Evolutionary conservation across 2,329 filamentous ascomycete species (phyloP).

Genomic region (Ascochyta lentis): DNA sequence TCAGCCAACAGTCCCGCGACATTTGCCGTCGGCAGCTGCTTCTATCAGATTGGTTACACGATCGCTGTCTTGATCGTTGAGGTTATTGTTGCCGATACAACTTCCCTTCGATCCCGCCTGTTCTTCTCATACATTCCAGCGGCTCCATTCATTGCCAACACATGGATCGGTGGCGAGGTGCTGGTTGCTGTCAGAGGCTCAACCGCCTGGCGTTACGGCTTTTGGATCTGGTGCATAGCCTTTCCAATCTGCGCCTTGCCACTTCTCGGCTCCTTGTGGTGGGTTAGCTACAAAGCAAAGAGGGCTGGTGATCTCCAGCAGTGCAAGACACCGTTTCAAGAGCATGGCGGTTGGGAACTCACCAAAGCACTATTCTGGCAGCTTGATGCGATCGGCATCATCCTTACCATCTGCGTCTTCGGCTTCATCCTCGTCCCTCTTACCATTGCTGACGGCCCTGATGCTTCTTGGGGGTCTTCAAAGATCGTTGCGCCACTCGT

Average conservation of each 20-base stretch:
- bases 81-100: slow-evolving; percentile 69
- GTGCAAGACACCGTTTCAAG: slow-evolving; percentile 54
- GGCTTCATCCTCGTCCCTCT: slow-evolving; percentile 59
- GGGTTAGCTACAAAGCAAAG: slow-evolving; percentile 61
- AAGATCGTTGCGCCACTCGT: slow-evolving; percentile 60
- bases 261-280: slow-evolving; percentile 59
- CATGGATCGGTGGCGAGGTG: slow-evolving; percentile 68
- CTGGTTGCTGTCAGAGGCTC: slow-evolving; percentile 57
- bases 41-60: slow-evolving; percentile 64
- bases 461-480: slow-evolving; percentile 58
- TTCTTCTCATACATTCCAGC: slow-evolving; percentile 66
- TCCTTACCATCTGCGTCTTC: slow-evolving; percentile 55
- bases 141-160: slow-evolving; percentile 55
- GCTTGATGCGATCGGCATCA: slow-evolving; percentile 60
- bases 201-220: slow-evolving; percentile 66
- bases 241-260: slow-evolving; percentile 64
- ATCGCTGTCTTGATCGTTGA: slow-evolving; percentile 67
- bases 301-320: slow-evolving; percentile 55
- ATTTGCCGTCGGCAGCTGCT: slow-evolving; percentile 57
- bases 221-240: slow-evolving; percentile 67
- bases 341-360: slow-evolving; percentile 50
- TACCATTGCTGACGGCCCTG: slow-evolving; percentile 60
- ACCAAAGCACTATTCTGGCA: slow-evolving; percentile 60
- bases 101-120: slow-evolving; percentile 67
- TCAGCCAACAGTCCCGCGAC: slow-evolving; percentile 56